Base-by-base conservation (phyloP, 73 alveolate genomes). In the Paramecium sexaurelia region DNA sequence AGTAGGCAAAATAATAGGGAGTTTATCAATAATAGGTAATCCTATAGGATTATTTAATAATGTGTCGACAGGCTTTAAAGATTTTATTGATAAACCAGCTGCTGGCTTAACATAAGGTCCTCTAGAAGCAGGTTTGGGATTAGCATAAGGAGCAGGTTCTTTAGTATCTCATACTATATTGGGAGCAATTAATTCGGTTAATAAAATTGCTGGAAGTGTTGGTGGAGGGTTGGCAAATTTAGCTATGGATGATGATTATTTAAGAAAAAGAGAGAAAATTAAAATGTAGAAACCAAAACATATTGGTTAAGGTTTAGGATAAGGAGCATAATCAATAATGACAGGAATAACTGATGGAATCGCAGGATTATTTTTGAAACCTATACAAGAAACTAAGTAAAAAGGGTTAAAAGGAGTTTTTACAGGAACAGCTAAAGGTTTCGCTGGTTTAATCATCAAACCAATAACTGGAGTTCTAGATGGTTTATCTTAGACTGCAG, bases 391-490 rank as follows among this genome's bases (percentile, higher is more conserved):
- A 33, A 75, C 93, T 5, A 86, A 86, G 19, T 66, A 86, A 55
- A 36, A 85, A 29, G 93, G 93, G 0, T 56, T 75, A 3, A 40
- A 35, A 6, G 93, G 93, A 13, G 55, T 61, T 20, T 33, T 61
- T n/a, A 86, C 67, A 17, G 93, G 93, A 86, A 66, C 84, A 1
- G 86, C 75, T 5, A 11, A 39, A 33, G 93, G 93, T 36, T 15
- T 86, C 19, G 87, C 93, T 37, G 93, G 93, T 17, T 66, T 86
- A 33, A 36, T 86, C 7, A 47, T 75, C 1, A 86, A 86, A 86
- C 93, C 93, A 39, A 85, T 86, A 7, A 40, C 93, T 36, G 93
- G 93, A n/a, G 88, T 86, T 13, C 19, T 86, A 11, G 93, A 86
- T 24, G 93, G 84, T 1, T 37, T 75, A 24, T 57, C 87, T 35